Percentiles rank a stretch among this genome's conserved stretches.
phyloP scores from a whole-genome alignment of 23 red algal species.

The Gracilaria domingensis region DNA sequence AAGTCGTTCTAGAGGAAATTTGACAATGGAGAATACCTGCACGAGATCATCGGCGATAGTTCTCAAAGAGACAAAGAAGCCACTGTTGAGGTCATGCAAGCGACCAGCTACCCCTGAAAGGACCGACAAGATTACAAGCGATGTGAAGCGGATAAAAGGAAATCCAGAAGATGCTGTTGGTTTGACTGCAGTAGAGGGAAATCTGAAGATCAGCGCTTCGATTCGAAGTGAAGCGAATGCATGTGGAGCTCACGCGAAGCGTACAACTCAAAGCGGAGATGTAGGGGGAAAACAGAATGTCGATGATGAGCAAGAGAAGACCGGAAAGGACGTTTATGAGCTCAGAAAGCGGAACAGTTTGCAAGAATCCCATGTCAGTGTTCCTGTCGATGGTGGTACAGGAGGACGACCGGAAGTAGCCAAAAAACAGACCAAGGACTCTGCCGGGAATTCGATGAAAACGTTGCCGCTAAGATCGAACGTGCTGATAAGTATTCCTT shows the following conservation, averaged over 20 bases:
- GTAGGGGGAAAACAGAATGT: not conserved
- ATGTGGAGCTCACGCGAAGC: not conserved
- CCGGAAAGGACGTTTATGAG: not conserved
- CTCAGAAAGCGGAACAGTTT: not conserved
- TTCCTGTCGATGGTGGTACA: not conserved
- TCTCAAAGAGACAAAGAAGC: not conserved
- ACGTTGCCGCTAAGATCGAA: conserved; percentile 1
- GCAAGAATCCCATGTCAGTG: not conserved
- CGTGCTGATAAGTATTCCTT: not conserved
- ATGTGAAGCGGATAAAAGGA: conserved; percentile 8
- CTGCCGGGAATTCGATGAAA: not conserved
- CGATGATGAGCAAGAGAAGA: not conserved
- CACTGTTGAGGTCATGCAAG: not conserved
- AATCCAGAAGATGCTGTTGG: no score
- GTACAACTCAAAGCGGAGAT: not conserved
- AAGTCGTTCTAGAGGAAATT: not conserved
- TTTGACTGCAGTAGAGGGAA: not conserved
- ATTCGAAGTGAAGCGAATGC: not conserved
- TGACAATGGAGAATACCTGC: not conserved
- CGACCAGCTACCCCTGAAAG: not conserved
- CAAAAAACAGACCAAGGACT: not conserved
- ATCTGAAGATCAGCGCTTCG: not conserved
- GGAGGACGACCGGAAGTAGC: not conserved
- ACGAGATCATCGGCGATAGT: not conserved
- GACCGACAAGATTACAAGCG: not conserved